phyloP scores from a whole-genome alignment of 2,329 filamentous ascomycete genomes.

The Pseudogymnoascus sp. region DNA sequence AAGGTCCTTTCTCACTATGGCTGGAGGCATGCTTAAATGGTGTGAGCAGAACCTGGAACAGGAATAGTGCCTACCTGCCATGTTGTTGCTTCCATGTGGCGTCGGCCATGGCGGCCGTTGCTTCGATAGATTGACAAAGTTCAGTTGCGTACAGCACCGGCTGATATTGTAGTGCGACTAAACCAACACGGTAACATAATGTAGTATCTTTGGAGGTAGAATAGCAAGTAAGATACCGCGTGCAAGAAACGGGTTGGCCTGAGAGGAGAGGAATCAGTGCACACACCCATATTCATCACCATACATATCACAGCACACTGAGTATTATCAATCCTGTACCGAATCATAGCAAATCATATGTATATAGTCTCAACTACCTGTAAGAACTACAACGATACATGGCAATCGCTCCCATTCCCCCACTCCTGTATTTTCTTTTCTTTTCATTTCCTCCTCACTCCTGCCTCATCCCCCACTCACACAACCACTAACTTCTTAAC shows the following conservation, averaged over 20 bases:
- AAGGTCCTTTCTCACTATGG: neutral
- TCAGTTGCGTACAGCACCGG: neutral
- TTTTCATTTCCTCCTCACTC: neutral
- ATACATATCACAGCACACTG: neutral
- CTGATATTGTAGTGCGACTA: neutral
- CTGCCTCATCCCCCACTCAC: neutral
- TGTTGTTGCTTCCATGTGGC: neutral
- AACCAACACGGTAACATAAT: neutral
- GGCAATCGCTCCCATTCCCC: neutral
- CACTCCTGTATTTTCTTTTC: neutral
- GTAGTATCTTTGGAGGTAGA: neutral
- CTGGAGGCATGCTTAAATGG: neutral
- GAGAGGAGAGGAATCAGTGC: too few relatives aligned
- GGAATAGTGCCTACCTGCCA: neutral
- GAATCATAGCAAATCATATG: neutral
- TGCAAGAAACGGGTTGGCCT: neutral
- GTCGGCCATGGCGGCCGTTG: neutral
- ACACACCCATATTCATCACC: too few relatives aligned
- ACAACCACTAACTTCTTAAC: neutral
- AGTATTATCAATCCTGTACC: neutral
- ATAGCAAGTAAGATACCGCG: neutral
- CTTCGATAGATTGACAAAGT: neutral
- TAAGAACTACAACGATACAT: neutral
- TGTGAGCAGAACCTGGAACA: neutral
- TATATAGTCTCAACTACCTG: slow-evolving; percentile 3